Percentiles rank a stretch among this genome's conserved stretches.
Conservation (phyloP, 2,329 filamentous ascomycete genomes). For the Botrytis cinerea region DNA sequence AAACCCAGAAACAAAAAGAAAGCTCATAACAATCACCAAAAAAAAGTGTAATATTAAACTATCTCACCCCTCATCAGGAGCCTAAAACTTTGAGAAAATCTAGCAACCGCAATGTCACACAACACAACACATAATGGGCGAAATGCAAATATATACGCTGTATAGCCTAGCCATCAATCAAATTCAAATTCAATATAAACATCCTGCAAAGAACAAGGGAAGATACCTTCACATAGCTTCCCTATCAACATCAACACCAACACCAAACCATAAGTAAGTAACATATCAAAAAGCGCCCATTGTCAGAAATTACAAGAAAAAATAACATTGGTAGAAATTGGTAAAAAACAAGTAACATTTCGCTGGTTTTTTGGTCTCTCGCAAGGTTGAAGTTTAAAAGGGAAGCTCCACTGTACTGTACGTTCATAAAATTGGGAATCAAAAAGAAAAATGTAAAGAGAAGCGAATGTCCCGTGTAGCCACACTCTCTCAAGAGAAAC, state of each 20-base stretch:
- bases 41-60: neutral
- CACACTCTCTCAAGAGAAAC: conserved; percentile 17
- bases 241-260: neutral
- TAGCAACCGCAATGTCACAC: neutral
- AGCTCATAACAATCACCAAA: neutral
- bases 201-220: neutral
- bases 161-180: neutral
- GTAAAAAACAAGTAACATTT: conserved; percentile 6
- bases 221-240: neutral
- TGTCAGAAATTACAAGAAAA: conserved; percentile 1
- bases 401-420: conserved; percentile 14
- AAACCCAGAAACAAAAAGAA: neutral
- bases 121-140: neutral
- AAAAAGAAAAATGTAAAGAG: conserved; percentile 19
- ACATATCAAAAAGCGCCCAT: conserved; percentile 1
- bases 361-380: conserved; percentile 18
- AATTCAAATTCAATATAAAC: conserved; percentile 3
- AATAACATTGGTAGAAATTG: neutral
- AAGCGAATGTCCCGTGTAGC: conserved; percentile 20
- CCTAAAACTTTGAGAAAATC: neutral
- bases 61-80: neutral
- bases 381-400: conserved; percentile 21
- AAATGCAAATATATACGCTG: too few species aligned
- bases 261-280: neutral
- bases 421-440: conserved; percentile 22